Percentiles rank a stretch among this genome's conserved stretches.
Evolutionary conservation across 331 rosid species (phyloP).

Genomic region (Arachis monticola): DNA sequence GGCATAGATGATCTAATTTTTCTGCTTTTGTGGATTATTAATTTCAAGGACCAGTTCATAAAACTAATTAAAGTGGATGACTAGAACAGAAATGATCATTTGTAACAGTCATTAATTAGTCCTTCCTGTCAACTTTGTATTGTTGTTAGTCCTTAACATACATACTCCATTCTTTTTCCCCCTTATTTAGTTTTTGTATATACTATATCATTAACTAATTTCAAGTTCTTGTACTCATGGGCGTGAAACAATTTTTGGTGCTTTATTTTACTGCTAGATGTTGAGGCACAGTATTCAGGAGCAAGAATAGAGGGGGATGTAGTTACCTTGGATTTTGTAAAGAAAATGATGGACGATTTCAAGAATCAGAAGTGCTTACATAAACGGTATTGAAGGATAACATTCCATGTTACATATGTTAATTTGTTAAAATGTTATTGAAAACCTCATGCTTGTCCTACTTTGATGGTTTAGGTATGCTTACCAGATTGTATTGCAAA

Average conservation of each 20-base stretch:
- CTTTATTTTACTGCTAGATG: conserved; percentile 64
- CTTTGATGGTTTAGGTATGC: conserved; percentile 70
- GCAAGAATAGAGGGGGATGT: conserved; percentile 95
- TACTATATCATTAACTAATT: conserved; percentile 12
- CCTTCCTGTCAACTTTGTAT: conserved; percentile 20
- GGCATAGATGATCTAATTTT: conserved; percentile 16
- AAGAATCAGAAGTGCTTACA: conserved; percentile 89
- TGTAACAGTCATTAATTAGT: neutral
- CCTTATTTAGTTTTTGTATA: neutral
- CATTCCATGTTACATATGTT: conserved; percentile 9
- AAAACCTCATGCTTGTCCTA: conserved; percentile 35
- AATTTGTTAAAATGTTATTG: conserved; percentile 30
- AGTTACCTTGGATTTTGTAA: conserved; percentile 87
- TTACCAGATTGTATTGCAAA: conserved; percentile 91
- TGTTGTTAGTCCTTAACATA: conserved; percentile 1
- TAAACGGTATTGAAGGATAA: conserved; percentile 69
- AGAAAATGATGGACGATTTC: conserved; percentile 96
- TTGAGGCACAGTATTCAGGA: conserved; percentile 90
- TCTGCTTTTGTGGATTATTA: conserved; percentile 20
- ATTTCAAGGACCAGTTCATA: neutral
- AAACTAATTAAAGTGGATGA: neutral
- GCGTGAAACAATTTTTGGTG: conserved; percentile 38
- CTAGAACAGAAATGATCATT: neutral
- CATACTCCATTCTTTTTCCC: neutral
- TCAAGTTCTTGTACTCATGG: conserved; percentile 2